Conservation (phyloP, 2,329 filamentous ascomycete genomes). For the Verticillium nonalfalfae region DNA sequence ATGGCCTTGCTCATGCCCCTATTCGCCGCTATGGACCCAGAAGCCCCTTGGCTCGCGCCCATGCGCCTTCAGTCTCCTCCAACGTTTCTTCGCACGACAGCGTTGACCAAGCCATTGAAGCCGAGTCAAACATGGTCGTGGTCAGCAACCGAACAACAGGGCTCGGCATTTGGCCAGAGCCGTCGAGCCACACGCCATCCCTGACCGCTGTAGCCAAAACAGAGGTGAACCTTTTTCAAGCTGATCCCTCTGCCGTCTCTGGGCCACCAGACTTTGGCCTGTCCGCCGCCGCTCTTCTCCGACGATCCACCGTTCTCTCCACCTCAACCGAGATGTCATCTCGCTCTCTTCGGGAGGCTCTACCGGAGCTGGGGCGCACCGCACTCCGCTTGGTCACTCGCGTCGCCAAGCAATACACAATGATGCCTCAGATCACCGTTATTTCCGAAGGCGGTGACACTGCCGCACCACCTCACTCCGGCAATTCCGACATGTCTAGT, state of each 20-base stretch:
- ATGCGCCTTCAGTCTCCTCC: conserved; percentile 5
- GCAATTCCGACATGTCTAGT: conserved; percentile 7
- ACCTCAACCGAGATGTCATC: conserved; percentile 31
- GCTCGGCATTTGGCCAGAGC: conserved; percentile 3
- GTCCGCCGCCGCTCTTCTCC: conserved; percentile 17
- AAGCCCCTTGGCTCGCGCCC: conserved; percentile 1
- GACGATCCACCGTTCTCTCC: conserved; percentile 27
- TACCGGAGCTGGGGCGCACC: conserved; percentile 22
- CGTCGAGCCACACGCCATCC: conserved; percentile 5
- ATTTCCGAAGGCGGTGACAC: conserved; percentile 12
- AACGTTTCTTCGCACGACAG: conserved; percentile 1
- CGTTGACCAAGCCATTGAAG: conserved; percentile 7
- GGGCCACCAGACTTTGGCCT: neutral
- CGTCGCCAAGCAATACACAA: conserved; percentile 31
- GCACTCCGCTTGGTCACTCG: conserved; percentile 30
- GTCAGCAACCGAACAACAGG: neutral
- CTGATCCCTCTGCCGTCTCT: neutral
- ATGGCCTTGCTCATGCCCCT: conserved; percentile 33
- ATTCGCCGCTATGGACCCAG: conserved; percentile 16
- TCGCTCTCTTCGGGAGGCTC: conserved; percentile 23
- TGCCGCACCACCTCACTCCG: conserved; percentile 14
- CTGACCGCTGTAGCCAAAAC: conserved; percentile 3
- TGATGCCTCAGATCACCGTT: conserved; percentile 15
- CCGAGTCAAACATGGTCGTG: neutral
- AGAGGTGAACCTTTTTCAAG: neutral